These are phyloP conservation scores for Haematococcus sp. DNA, from an alignment of 139 green algal species.

Conservation along the genomic window DNA sequence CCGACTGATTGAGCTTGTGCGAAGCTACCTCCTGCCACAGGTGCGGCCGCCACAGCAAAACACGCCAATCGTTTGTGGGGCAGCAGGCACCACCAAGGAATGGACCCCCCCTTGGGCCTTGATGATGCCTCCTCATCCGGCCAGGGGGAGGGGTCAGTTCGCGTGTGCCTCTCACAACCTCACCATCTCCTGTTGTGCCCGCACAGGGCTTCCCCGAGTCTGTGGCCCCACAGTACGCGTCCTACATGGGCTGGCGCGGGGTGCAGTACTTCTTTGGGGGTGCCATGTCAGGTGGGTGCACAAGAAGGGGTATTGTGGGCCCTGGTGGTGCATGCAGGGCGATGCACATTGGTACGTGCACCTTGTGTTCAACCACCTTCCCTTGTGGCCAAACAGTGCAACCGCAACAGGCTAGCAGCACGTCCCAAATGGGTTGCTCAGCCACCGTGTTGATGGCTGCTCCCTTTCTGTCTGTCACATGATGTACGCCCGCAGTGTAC, in stretches of 20 bases:
- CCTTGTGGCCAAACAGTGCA: no score
- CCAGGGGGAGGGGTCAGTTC: no score
- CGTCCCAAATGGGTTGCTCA: no score
- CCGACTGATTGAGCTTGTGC: conserved; percentile 24
- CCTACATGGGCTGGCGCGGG: conserved; percentile 82
- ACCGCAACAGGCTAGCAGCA: no score
- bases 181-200: neutral
- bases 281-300: conserved; percentile 42
- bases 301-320: conserved; percentile 16
- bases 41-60: neutral
- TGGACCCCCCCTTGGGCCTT: neutral
- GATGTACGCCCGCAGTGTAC: conserved; percentile 13
- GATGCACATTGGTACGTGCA: no score
- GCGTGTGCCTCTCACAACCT: neutral
- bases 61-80: neutral
- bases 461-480: no score
- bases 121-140: no score
- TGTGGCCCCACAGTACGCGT: conserved; percentile 73
- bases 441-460: no score
- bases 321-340: conserved; percentile 5
- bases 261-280: conserved; percentile 91
- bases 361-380: no score
- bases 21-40: conserved; percentile 47
- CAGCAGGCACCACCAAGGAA: neutral
- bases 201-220: conserved; percentile 73